Evolutionary conservation across 495 filamentous ascomycete species (phyloP), one percentile per base, ranked within the genome.

Genomic region (Endocarpon pusillum): DNA sequence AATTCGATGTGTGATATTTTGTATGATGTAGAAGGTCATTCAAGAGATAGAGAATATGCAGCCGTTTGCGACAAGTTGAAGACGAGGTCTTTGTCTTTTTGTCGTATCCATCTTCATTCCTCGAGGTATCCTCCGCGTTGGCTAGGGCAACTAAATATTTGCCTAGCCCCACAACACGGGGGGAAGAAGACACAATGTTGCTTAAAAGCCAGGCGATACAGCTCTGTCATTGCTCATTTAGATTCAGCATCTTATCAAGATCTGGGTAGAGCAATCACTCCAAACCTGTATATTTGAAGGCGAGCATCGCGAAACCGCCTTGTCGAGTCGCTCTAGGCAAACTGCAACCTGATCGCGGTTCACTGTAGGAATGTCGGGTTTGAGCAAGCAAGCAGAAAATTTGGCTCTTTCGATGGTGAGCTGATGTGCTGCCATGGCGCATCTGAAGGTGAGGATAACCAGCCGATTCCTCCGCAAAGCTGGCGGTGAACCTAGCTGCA

Each of bases 241-340:
- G 44, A 53, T 69, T 65, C 65, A 69, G 65, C 55, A 56, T 54
- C 59, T 63, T 52, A 48, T 48, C 43, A 31, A 5, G 36, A 33
- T 36, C 40, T 34, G 37, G 39, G 45, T 52, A 52, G 42, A 49
- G 43, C 43, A 42, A 50, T 48, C 49, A 42, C 47, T 42, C 81
- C 84, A 86, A 84, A 94, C 85, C 85, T 94, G 85, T 66, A 94
- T 78, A 61, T 92, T 91, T 61, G 62, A 50, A 37, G 73, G 62
- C 43, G 81, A 80, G 70, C 84, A 87, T 58, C 76, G 72, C 54
- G 66, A 61, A 46, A 84, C 53, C 36, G 67, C 69, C 48, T 66
- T 57, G 46, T 79, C 71, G 40, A 94, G 64, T 32, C 69, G 57
- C 37, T 57, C 44, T 52, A 85, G 75, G 46, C 89, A 81, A 23